Evolutionary conservation across 495 filamentous ascomycete genomes (phyloP).

Genomic region (Hypoxylon cercidicola): DNA sequence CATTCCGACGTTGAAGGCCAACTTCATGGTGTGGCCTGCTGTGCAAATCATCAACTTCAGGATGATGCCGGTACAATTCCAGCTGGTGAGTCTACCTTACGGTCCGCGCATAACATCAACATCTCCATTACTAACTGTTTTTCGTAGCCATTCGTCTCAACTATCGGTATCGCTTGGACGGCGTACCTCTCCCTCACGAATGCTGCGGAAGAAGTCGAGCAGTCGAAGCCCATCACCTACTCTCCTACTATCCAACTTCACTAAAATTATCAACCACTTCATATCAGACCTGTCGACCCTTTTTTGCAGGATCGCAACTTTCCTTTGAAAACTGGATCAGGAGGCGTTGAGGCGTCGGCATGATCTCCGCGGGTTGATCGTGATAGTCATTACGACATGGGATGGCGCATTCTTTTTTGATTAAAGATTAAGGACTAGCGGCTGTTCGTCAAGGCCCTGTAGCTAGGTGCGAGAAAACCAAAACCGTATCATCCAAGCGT

Average conservation of each 20-base stretch:
- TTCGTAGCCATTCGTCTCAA: slow-evolving; percentile 91
- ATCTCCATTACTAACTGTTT: slow-evolving; percentile 20
- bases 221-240: slow-evolving; percentile 41
- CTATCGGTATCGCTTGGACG: slow-evolving; percentile 98
- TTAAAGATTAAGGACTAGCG: slow-evolving; percentile 10
- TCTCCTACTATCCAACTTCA: slow-evolving; percentile 46
- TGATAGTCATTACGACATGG: slow-evolving; percentile 3
- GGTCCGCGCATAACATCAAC: slow-evolving; percentile 4
- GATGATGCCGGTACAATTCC: slow-evolving; percentile 93
- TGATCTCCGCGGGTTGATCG: slow-evolving; percentile 8
- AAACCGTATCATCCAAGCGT: not conserved
- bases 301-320: slow-evolving; percentile 9
- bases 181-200: slow-evolving; percentile 96
- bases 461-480: slow-evolving; percentile 28
- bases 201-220: slow-evolving; percentile 73
- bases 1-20: slow-evolving; percentile 91
- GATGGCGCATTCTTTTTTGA: slow-evolving; percentile 21
- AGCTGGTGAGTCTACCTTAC: slow-evolving; percentile 76
- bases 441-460: slow-evolving; percentile 17
- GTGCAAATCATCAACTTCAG: slow-evolving; percentile 98
- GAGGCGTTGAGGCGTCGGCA: slow-evolving; percentile 28
- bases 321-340: slow-evolving; percentile 9
- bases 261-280: slow-evolving; percentile 19
- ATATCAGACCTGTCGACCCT: slow-evolving; percentile 1
- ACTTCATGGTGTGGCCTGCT: slow-evolving; percentile 94